A percentile compares a stretch with the other conserved stretches of the same genome.
phyloP scores from a whole-genome alignment of 305 asterid species.

The Petunia hybrid region DNA sequence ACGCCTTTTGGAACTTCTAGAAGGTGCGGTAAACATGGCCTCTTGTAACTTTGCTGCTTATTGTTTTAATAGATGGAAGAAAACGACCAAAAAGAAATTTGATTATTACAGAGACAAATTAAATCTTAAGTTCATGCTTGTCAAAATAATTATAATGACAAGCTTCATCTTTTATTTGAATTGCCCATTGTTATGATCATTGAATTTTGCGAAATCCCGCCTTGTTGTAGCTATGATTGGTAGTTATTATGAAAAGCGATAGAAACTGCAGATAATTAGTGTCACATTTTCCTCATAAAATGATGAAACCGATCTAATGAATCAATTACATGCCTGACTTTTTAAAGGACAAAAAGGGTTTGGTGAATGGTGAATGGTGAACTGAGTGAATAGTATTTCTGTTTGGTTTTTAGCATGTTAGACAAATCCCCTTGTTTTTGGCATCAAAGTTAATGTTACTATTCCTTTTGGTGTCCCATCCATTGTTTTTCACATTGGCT shows the following conservation, averaged over 20 bases:
- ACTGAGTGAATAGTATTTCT: neutral
- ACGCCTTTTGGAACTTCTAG: neutral
- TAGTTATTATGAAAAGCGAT: neutral
- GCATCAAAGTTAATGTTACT: neutral
- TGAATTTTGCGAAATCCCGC: slow-evolving; percentile 17
- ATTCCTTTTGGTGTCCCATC: slow-evolving; percentile 6
- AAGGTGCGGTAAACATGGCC: neutral
- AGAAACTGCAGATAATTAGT: neutral
- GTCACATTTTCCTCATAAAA: neutral
- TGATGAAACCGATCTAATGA: neutral
- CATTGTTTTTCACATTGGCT: slow-evolving; percentile 8
- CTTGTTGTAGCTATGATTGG: slow-evolving; percentile 17
- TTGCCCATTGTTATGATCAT: slow-evolving; percentile 29
- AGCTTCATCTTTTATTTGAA: slow-evolving; percentile 26
- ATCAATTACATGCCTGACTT: slow-evolving; percentile 9
- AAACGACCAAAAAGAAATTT: neutral
- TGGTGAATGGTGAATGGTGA: neutral
- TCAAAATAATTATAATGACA: neutral
- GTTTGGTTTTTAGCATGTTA: neutral
- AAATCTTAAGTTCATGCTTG: neutral
- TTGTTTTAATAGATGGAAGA: neutral
- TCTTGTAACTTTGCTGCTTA: neutral
- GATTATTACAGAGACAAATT: neutral
- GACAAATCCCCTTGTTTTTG: neutral
- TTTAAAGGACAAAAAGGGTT: neutral